Evolutionary conservation across 2,329 filamentous ascomycete genomes (phyloP), one percentile per base, ranked within the genome.

Genomic region (Venturia nashicola): DNA sequence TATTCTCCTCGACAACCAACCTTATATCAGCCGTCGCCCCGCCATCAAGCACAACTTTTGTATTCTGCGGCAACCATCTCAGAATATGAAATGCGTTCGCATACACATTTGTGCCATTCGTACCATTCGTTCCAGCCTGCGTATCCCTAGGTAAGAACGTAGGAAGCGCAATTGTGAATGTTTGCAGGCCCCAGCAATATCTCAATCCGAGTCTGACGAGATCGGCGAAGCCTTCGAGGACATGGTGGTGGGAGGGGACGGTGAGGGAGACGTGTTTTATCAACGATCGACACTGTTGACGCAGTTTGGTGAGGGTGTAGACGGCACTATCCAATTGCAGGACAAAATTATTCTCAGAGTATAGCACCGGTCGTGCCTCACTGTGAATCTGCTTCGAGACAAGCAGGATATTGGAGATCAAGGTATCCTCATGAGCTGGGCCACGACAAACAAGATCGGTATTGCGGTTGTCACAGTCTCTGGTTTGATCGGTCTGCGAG

Each of bases 31-130:
- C 70, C 59, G 71, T 73, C 11, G 75, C 74, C 51, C 72, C 72
- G 1, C 76, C 77, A 7, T 75, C 71, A 5, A 79, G 67, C 34
- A 72, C 68, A 5, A 79, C 75, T 60, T 72, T 71, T 61, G 75
- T 77, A n/a, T 72, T 70, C 66, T 73, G 70, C 2, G 77, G 77
- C 65, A 79, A 66, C 77, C 77, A 79, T 16, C 77, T 66, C 44
- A 79, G 67, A 42, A 78, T 78, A 65, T 78, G 77, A 65, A 79
- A 79, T 0, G 76, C 77, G 64, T 78, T 78, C 16, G 76, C 76
- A 64, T 79, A 78, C 8, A 78, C 75, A 32, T 74, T 77, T 3
- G 74, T 76, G 9, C 46, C 46, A 36, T 39, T 46, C 6, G 1
- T 62, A 65, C 61, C 51, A 36, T 39, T 46, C 6, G 1, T 62